These are phyloP conservation scores for Ophiosphaerella korrae DNA, from an alignment of 2,329 filamentous ascomycete species.

Conservation along the genomic window DNA sequence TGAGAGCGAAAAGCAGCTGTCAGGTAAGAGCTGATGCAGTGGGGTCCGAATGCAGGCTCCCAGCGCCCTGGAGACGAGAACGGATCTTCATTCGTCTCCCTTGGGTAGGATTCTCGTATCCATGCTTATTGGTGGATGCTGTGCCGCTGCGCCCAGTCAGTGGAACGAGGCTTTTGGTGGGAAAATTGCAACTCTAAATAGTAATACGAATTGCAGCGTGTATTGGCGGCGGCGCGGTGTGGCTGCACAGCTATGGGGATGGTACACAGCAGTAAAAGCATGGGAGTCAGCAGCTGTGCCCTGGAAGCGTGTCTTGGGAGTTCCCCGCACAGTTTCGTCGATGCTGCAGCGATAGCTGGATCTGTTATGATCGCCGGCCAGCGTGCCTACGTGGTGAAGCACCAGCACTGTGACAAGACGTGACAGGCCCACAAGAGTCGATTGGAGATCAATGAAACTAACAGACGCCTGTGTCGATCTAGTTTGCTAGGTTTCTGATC, in stretches of 20 bases:
- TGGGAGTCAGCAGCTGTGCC: too few species aligned
- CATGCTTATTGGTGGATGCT: constrained; percentile 15
- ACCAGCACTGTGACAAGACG: constrained; percentile 18
- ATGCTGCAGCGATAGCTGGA: constrained; percentile 19
- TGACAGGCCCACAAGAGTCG: constrained; percentile 10
- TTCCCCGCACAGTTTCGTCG: constrained; percentile 11
- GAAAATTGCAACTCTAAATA: constrained; percentile 5
- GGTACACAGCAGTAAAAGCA: too few species aligned
- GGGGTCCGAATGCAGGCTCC: constrained; percentile 12
- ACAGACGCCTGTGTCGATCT: constrained; percentile 11
- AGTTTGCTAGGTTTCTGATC: constrained; percentile 10
- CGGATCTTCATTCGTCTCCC: constrained; percentile 21
- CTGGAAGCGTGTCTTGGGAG: not conserved
- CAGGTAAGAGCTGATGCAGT: constrained; percentile 6
- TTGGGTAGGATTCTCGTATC: constrained; percentile 13
- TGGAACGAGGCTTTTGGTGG: constrained; percentile 4
- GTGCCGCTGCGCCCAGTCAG: constrained; percentile 7
- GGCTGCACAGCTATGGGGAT: constrained; percentile 4
- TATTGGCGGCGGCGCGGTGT: constrained; percentile 8
- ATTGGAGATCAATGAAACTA: constrained; percentile 6
- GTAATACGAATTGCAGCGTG: constrained; percentile 4
- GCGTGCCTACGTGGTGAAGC: constrained; percentile 10
- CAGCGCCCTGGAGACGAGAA: constrained; percentile 23
- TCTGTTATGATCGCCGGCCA: constrained; percentile 23
- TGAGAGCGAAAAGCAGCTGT: constrained; percentile 6